Evolutionary conservation across 2,329 filamentous ascomycete species (phyloP), one percentile per base, ranked within the genome.

Genomic region (Aspergillus calidoustus): DNA sequence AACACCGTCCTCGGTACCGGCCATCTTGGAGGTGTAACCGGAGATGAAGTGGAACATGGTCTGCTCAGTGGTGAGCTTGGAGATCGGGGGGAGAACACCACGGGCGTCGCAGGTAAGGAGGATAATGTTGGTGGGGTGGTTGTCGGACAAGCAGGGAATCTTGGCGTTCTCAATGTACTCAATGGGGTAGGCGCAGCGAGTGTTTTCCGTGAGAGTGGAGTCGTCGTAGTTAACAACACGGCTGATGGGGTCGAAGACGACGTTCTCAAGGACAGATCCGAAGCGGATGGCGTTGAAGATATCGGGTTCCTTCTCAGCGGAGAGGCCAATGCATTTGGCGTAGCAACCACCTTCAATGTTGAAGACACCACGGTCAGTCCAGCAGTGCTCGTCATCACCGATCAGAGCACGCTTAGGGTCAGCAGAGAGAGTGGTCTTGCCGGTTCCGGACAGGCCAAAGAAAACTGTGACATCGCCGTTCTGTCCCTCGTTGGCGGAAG

Each of bases 11-110:
- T 99, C 95, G 38, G 95, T 99, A 75, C 95, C 95, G 68, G 95
- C 95, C 95, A 99, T 99, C 89, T 99, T 99, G 77, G 94, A 98
- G 67, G 95, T 99, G 87, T 99, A 99, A 72, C 95, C 95, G 19
- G 92, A 96, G 82, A 99, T 99, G 89, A 99, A 99, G 87, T 99
- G 95, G 90, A 98, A 99, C 94, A 99, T 98, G 80, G 93, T 97
- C 84, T 98, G 95, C 74, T 92, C 88, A 68, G 90, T 87, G 84
- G 91, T 89, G 77, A 99, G 90, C 86, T 98, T 98, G 74, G 93
- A 97, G 82, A 99, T 98, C 53, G 95, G 95, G 60, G 95, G 95
- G 60, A 99, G 89, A 54, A 99, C 95, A 84, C 95, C 95, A 70
- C 95, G 92, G 63, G 95, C 95, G 74, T 99, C 95, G 83, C 95